Percentiles rank a stretch among this genome's conserved stretches.
Conservation (phyloP, 2,329 filamentous ascomycete genomes). For the Domatiomyces globalis region DNA sequence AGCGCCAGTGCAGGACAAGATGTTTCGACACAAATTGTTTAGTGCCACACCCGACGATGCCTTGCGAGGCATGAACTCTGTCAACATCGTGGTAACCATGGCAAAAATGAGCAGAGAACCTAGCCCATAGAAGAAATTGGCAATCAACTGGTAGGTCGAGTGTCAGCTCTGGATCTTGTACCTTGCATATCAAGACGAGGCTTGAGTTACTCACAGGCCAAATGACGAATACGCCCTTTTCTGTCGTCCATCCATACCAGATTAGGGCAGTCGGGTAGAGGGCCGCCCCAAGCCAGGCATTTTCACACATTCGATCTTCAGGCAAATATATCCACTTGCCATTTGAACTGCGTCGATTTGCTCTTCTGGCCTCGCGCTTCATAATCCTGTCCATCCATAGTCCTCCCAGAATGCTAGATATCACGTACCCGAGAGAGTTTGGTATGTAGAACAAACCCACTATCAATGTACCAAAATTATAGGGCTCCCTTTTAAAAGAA, state of each 20-base stretch:
- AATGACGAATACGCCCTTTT: conserved; percentile 49
- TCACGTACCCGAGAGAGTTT: conserved; percentile 56
- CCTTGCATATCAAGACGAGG: not conserved
- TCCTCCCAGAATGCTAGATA: conserved; percentile 55
- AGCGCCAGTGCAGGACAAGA: conserved; percentile 57
- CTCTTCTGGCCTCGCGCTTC: conserved; percentile 57
- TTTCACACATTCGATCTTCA: conserved; percentile 71
- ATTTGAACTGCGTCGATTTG: conserved; percentile 46
- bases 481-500: conserved; percentile 52
- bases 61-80: conserved; percentile 62
- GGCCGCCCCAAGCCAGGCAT: conserved; percentile 60
- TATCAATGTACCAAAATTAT: conserved; percentile 53
- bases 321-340: conserved; percentile 56
- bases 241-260: conserved; percentile 62
- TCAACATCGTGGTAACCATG: conserved; percentile 65
- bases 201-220: conserved; percentile 32
- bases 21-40: conserved; percentile 66
- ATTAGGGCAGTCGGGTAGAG: conserved; percentile 58
- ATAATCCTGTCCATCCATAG: conserved; percentile 71
- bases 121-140: conserved; percentile 60
- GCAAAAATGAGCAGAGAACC: conserved; percentile 68
- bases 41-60: conserved; percentile 58
- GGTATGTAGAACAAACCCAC: conserved; percentile 68
- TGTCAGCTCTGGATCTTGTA: not conserved
- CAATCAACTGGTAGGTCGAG: conserved; percentile 33